Conservation (phyloP, 176 grass and related monocot genomes). For the Metroxylon sagu region DNA sequence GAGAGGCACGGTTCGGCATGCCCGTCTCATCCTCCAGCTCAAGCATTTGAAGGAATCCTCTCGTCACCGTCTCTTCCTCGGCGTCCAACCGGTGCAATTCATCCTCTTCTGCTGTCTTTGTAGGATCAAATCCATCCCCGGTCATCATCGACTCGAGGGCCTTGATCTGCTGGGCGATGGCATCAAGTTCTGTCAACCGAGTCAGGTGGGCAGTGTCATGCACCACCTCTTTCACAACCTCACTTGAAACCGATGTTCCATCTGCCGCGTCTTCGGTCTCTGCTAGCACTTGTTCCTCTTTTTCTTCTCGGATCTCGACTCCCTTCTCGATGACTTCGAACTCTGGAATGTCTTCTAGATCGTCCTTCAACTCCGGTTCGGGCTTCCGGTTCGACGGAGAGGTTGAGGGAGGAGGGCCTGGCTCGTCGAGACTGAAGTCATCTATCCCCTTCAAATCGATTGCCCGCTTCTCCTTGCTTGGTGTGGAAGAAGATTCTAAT, state of each 20-base stretch:
- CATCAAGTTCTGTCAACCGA: slow-evolving; percentile 72
- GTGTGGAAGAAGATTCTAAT: slow-evolving; percentile 27
- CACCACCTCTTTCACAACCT: slow-evolving; percentile 92
- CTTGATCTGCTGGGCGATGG: slow-evolving; percentile 86
- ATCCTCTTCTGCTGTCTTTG: slow-evolving; percentile 16
- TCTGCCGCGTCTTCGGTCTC: slow-evolving; percentile 14
- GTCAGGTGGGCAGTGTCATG: slow-evolving; percentile 48
- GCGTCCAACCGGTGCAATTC: slow-evolving; percentile 34
- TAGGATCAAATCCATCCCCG: slow-evolving; percentile 9
- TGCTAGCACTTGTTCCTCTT: slow-evolving; percentile 10
- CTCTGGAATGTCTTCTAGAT: slow-evolving; percentile 67
- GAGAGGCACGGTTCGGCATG: slow-evolving; percentile 17
- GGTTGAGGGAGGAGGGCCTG: slow-evolving; percentile 22
- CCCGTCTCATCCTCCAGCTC: slow-evolving; percentile 35
- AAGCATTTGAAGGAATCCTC: slow-evolving; percentile 61
- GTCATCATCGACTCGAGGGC: slow-evolving; percentile 80
- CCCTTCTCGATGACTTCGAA: slow-evolving; percentile 90
- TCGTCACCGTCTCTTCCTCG: slow-evolving; percentile 75
- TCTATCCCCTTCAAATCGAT: slow-evolving; percentile 63
- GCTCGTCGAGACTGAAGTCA: slow-evolving; percentile 79
- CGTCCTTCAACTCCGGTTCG: slow-evolving; percentile 33
- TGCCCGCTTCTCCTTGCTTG: slow-evolving; percentile 25
- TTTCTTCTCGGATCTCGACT: slow-evolving; percentile 52
- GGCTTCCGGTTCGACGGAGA: slow-evolving; percentile 14
- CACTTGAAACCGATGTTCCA: slow-evolving; percentile 21